phyloP scores from a whole-genome alignment of 2,329 filamentous ascomycete species.

The Mycocentrospora acerina region DNA sequence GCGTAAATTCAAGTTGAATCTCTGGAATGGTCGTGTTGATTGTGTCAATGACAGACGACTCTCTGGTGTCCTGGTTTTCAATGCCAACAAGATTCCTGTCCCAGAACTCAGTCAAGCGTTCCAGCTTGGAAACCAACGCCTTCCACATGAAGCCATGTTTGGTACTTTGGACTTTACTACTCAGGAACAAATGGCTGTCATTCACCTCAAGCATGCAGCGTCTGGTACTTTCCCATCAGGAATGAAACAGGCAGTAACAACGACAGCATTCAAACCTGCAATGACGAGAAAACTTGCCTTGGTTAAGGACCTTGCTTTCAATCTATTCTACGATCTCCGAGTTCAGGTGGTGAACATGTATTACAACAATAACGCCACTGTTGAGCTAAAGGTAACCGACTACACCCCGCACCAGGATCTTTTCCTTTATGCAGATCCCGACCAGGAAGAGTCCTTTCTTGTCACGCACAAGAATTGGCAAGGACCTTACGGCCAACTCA shows the following conservation, averaged over 20 bases:
- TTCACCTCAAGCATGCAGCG: conserved; percentile 25
- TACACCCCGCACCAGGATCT: conserved; percentile 59
- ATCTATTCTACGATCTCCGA: conserved; percentile 67
- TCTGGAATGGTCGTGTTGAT: conserved; percentile 20
- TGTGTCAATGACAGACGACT: conserved; percentile 5
- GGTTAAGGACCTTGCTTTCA: conserved; percentile 62
- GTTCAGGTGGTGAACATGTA: conserved; percentile 68
- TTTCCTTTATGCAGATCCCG: conserved; percentile 53
- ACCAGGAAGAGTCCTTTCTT: conserved; percentile 18
- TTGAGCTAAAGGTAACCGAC: conserved; percentile 29
- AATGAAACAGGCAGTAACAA: conserved; percentile 17
- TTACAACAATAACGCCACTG: conserved; percentile 38
- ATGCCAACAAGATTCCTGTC: conserved; percentile 17
- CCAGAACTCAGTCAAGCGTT: conserved; percentile 20
- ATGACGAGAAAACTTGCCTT: conserved; percentile 46
- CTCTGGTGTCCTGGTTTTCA: conserved; percentile 18
- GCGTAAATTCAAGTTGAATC: conserved; percentile 35
- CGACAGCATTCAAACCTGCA: conserved; percentile 4
- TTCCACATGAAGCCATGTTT: conserved; percentile 8
- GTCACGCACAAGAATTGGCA: conserved; percentile 57
- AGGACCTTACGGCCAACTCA: conserved; percentile 72
- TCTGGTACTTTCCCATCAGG: conserved; percentile 10
- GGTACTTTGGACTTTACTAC: conserved; percentile 9
- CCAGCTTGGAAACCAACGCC: conserved; percentile 15
- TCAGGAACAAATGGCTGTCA: conserved; percentile 26